Percentiles rank a stretch among this genome's conserved stretches.
These are phyloP conservation scores for Tolypocladium capitatum DNA, from an alignment of 2,329 filamentous ascomycete species.

Conservation along the genomic window DNA sequence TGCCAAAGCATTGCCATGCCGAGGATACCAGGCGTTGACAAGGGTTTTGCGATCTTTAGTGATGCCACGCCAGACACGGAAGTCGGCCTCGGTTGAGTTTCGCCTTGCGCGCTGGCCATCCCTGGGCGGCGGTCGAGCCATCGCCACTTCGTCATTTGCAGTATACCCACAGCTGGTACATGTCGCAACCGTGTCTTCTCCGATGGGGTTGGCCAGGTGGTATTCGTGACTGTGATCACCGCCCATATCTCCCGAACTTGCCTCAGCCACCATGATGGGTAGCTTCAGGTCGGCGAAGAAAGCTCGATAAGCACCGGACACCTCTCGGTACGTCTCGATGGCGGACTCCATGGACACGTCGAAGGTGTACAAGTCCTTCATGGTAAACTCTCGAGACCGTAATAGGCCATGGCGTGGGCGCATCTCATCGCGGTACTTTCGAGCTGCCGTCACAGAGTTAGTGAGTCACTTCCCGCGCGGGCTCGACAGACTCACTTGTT, in stretches of 20 bases:
- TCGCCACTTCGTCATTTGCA: slow-evolving; percentile 78
- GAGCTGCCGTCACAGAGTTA: slow-evolving; percentile 34
- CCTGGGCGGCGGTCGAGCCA: slow-evolving; percentile 11
- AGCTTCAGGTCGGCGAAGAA: slow-evolving; percentile 76
- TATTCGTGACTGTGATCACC: slow-evolving; percentile 91
- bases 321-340: slow-evolving; percentile 64
- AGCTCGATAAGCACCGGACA: slow-evolving; percentile 58
- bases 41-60: slow-evolving; percentile 54
- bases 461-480: neutral
- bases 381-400: slow-evolving; percentile 80
- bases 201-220: slow-evolving; percentile 65
- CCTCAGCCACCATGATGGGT: slow-evolving; percentile 72
- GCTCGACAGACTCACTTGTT: slow-evolving; percentile 44
- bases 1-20: slow-evolving; percentile 10
- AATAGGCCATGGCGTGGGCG: slow-evolving; percentile 80
- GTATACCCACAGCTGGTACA: slow-evolving; percentile 64
- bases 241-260: slow-evolving; percentile 93
- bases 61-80: slow-evolving; percentile 47
- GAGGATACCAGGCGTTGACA: slow-evolving; percentile 56
- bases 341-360: slow-evolving; percentile 57
- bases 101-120: neutral
- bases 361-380: slow-evolving; percentile 98
- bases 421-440: slow-evolving; percentile 90
- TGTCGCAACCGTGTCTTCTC: slow-evolving; percentile 73
- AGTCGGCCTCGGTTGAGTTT: slow-evolving; percentile 3